phyloP scores from a whole-genome alignment of 2,329 filamentous ascomycete species.

The Dryadomyces quercus-mongolicae region DNA sequence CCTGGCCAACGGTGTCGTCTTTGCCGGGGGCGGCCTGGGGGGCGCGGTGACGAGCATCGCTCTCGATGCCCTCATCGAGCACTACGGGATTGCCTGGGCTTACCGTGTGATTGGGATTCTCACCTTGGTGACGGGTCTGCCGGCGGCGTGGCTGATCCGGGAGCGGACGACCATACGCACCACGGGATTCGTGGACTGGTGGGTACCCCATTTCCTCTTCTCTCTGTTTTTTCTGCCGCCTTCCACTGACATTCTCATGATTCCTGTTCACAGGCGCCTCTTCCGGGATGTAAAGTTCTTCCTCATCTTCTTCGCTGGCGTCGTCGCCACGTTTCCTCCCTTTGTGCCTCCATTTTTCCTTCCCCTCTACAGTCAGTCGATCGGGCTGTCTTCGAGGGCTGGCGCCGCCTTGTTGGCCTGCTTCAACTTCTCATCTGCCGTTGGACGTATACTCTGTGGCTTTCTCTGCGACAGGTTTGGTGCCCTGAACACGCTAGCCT shows the following conservation, averaged over 20 bases:
- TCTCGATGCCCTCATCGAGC: conserved; percentile 25
- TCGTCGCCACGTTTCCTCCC: conserved; percentile 45
- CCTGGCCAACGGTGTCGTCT: conserved; percentile 33
- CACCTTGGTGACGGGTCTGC: conserved; percentile 39
- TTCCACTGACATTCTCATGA: neutral
- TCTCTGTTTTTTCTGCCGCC: neutral
- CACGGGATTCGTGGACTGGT: conserved; percentile 35
- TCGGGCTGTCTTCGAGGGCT: conserved; percentile 38
- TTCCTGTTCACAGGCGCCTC: conserved; percentile 20
- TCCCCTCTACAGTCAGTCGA: conserved; percentile 39
- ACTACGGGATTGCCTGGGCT: conserved; percentile 35
- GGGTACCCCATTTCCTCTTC: neutral
- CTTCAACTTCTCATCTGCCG: conserved; percentile 48
- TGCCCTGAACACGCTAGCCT: conserved; percentile 40
- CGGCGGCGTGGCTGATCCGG: conserved; percentile 40
- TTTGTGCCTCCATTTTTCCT: conserved; percentile 51
- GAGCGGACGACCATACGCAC: conserved; percentile 29
- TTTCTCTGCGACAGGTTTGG: conserved; percentile 41
- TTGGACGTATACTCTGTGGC: conserved; percentile 43
- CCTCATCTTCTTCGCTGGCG: conserved; percentile 39
- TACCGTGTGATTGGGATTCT: conserved; percentile 40
- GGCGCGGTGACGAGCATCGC: conserved; percentile 31
- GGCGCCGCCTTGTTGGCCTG: conserved; percentile 47
- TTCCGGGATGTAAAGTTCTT: conserved; percentile 39
- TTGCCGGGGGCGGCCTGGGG: conserved; percentile 32